phyloP scores from a whole-genome alignment of 1,139 yeast species.

The Arxiozyma bovina region DNA sequence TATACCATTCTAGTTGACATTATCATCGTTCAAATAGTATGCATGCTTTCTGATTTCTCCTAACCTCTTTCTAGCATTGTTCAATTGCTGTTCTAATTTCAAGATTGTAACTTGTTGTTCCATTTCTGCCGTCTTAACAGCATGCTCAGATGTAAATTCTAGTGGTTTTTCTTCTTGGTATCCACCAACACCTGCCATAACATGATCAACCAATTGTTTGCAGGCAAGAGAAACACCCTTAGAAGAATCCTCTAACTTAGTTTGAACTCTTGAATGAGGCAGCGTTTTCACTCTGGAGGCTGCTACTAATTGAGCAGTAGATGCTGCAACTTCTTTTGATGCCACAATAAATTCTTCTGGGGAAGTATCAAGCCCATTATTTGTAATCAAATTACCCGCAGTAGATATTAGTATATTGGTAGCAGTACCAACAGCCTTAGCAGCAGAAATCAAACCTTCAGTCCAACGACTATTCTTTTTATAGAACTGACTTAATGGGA shows the following conservation, averaged over 20 bases:
- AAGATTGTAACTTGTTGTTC: conserved; percentile 88
- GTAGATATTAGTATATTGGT: conserved; percentile 72
- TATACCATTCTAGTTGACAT: not conserved
- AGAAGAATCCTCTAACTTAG: conserved; percentile 60
- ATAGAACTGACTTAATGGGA: conserved; percentile 54
- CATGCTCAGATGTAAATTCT: conserved; percentile 71
- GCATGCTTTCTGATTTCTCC: conserved; percentile 72
- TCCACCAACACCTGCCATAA: conserved; percentile 8
- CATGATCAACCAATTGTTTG: conserved; percentile 39
- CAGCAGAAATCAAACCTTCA: conserved; percentile 86
- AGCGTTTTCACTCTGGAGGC: conserved; percentile 85
- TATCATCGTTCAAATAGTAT: conserved; percentile 12
- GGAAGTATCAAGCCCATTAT: conserved; percentile 39
- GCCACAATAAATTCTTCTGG: conserved; percentile 86
- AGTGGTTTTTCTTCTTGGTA: conserved; percentile 35
- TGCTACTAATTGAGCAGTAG: conserved; percentile 88
- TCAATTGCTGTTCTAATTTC: conserved; percentile 54
- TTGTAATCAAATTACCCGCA: conserved; percentile 72
- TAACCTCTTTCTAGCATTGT: conserved; percentile 61
- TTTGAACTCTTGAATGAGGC: conserved; percentile 70
- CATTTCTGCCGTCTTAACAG: conserved; percentile 82
- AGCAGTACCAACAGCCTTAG: conserved; percentile 79
- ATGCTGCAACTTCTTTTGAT: conserved; percentile 85
- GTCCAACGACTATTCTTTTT: conserved; percentile 90
- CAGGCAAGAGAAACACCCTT: conserved; percentile 68